A percentile compares a stretch with the other conserved stretches of the same genome.
These are phyloP conservation scores for Syncephalastrum contaminatum DNA, from an alignment of 371 early-diverging fungal genomes.

Conservation along the genomic window DNA sequence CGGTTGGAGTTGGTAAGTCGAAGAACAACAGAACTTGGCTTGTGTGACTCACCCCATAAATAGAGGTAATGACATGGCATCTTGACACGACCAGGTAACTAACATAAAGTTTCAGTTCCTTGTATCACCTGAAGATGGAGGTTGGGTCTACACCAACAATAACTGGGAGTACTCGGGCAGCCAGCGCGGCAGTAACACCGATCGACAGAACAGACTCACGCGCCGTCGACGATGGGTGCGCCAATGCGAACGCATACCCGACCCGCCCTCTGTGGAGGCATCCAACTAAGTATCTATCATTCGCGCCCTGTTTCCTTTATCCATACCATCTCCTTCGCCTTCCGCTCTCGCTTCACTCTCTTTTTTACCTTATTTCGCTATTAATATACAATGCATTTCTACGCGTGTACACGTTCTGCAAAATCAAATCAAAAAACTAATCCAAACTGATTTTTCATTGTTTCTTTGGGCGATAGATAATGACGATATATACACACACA, in stretches of 20 bases:
- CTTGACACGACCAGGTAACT: neutral
- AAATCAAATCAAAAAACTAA: no score
- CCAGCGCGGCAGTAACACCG: neutral
- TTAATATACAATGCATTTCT: no score
- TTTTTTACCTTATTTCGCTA: no score
- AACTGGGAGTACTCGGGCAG: constrained; percentile 26
- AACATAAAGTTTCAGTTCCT: constrained; percentile 5
- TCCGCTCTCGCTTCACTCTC: no score
- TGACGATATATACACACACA: no score
- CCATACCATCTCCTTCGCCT: no score
- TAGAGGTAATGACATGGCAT: neutral
- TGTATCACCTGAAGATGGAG: constrained; percentile 32
- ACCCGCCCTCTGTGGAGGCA: neutral
- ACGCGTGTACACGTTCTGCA: no score
- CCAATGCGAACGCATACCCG: constrained; percentile 15
- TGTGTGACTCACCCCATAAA: neutral
- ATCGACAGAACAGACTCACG: constrained; percentile 14
- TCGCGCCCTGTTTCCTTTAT: no score
- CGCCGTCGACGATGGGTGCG: constrained; percentile 28
- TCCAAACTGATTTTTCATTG: no score
- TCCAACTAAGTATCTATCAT: no score
- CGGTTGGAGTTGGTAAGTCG: constrained; percentile 33
- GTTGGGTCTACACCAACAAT: constrained; percentile 36
- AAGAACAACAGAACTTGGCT: neutral
- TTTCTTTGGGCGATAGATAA: no score